Conservation (phyloP, 108 stramenopile species). For the Craspedostauros australis region DNA sequence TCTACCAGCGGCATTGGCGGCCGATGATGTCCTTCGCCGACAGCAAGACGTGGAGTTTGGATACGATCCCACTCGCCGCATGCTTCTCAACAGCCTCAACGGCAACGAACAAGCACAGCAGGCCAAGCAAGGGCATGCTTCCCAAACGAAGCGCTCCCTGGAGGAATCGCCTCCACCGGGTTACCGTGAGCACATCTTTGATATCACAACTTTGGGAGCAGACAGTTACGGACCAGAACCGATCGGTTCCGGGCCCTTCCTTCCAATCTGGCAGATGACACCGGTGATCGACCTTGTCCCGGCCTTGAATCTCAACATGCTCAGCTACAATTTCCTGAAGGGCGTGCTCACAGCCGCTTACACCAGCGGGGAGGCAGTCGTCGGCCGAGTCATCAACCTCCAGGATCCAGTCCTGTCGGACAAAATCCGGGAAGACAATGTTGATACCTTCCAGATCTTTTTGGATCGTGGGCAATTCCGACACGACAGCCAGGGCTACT, state of each 20-base stretch:
- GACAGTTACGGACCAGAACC: background rate
- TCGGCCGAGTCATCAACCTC: background rate
- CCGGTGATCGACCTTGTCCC: background rate
- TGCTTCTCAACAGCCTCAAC: no score
- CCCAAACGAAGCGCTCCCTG: no score
- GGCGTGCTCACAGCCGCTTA: background rate
- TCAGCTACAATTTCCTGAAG: background rate
- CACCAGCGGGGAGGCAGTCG: background rate
- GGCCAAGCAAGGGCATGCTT: no score
- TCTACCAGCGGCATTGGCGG: slow-evolving; percentile 1
- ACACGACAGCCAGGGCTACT: background rate
- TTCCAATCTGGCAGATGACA: slow-evolving; percentile 9
- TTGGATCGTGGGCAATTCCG: background rate
- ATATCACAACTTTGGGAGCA: background rate
- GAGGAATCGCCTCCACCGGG: no score
- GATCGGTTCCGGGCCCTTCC: background rate
- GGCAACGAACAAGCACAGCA: no score
- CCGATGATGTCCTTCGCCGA: background rate
- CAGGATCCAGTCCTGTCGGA: background rate
- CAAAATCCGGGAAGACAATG: background rate
- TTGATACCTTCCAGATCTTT: background rate
- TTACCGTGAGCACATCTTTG: no score
- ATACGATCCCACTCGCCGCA: no score
- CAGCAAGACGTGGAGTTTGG: slow-evolving; percentile 1
- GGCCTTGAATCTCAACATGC: background rate